Evolutionary conservation across 2,329 filamentous ascomycete species (phyloP).

Genomic region (Aspergillus sp.): DNA sequence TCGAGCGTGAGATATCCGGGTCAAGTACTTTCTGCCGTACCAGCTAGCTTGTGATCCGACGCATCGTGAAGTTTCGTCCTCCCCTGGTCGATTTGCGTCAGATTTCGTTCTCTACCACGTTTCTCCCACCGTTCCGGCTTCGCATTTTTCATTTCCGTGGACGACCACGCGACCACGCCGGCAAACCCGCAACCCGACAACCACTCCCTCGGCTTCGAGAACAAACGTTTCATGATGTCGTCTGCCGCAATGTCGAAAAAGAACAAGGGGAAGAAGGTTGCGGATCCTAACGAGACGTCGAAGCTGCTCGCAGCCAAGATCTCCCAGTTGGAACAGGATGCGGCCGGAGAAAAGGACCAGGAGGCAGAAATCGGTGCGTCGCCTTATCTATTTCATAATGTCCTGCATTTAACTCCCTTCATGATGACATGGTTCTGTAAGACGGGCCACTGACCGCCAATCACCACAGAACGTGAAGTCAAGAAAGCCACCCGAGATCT

Average conservation of each 20-base stretch:
- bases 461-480: constrained; percentile 75
- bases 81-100: constrained; percentile 11
- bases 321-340: constrained; percentile 90
- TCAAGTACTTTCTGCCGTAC: neutral
- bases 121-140: constrained; percentile 21
- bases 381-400: constrained; percentile 3
- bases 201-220: neutral
- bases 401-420: constrained; percentile 13
- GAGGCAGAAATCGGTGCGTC: constrained; percentile 88
- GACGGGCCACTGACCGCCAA: constrained; percentile 22
- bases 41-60: no score
- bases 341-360: constrained; percentile 89
- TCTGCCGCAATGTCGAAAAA: constrained; percentile 65
- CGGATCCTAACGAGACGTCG: constrained; percentile 84
- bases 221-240: constrained; percentile 35
- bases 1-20: constrained; percentile 10
- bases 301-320: constrained; percentile 92
- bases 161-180: constrained; percentile 44
- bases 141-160: constrained; percentile 35
- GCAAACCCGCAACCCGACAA: constrained; percentile 42
- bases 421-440: constrained; percentile 9
- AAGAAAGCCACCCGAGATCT: constrained; percentile 92
- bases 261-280: constrained; percentile 76
- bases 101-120: constrained; percentile 12
- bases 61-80: neutral